A percentile compares a stretch with the other conserved stretches of the same genome.
Conservation (phyloP, 306 rosid species). For the Cicer yamashitae region DNA sequence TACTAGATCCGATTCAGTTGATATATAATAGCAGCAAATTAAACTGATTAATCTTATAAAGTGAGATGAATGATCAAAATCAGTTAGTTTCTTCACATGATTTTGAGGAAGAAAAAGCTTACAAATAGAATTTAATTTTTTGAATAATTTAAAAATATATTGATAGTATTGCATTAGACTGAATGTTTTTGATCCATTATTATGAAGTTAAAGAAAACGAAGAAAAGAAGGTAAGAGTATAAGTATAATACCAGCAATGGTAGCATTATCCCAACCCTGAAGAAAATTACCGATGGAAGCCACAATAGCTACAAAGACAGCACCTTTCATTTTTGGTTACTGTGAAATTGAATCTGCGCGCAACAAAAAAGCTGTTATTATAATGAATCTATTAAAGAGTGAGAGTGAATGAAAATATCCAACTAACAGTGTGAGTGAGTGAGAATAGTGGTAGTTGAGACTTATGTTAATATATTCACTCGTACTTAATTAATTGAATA, state of each 20-base stretch:
- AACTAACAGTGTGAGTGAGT: background rate
- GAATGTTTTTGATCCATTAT: background rate
- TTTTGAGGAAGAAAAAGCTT: background rate
- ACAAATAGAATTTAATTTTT: background rate
- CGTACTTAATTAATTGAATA: slow-evolving; percentile 17
- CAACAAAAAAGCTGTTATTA: background rate
- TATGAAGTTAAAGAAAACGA: no score
- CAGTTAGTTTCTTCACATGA: background rate
- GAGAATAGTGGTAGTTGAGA: slow-evolving; percentile 13
- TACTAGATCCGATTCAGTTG: slow-evolving; percentile 18
- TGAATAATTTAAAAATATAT: no score
- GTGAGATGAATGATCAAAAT: background rate
- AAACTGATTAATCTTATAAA: background rate
- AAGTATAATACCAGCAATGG: slow-evolving; percentile 73
- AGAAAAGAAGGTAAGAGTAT: background rate
- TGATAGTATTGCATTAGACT: background rate
- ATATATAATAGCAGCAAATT: background rate
- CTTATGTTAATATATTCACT: slow-evolving; percentile 10
- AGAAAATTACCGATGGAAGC: slow-evolving; percentile 87
- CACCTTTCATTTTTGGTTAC: slow-evolving; percentile 65
- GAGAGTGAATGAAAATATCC: background rate
- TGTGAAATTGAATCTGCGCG: background rate
- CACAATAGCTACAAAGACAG: slow-evolving; percentile 78
- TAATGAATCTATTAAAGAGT: no score
- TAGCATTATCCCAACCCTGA: slow-evolving; percentile 97